These are phyloP conservation scores for Penicillium tannophilum DNA, from an alignment of 495 filamentous ascomycete species.

Conservation along the genomic window DNA sequence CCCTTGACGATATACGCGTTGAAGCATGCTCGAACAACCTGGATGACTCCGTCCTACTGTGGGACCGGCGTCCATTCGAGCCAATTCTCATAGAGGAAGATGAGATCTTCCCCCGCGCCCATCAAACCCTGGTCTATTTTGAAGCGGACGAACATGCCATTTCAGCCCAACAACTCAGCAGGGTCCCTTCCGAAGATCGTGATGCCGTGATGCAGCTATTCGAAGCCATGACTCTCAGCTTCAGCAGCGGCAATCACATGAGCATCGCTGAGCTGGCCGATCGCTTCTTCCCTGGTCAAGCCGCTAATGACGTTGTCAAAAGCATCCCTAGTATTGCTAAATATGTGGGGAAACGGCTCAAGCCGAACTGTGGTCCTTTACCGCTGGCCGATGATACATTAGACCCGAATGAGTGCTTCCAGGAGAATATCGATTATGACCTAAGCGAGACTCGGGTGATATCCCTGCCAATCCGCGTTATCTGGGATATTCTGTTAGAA, in stretches of 20 bases:
- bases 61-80: constrained; percentile 66
- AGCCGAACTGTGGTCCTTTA: constrained; percentile 31
- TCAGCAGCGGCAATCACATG: constrained; percentile 23
- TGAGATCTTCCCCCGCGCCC: constrained; percentile 58
- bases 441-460: constrained; percentile 32
- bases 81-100: constrained; percentile 49
- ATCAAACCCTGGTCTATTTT: constrained; percentile 37
- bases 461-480: constrained; percentile 15
- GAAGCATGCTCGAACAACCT: constrained; percentile 20
- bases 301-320: constrained; percentile 35
- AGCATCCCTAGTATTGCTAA: constrained; percentile 34
- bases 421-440: constrained; percentile 44
- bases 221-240: constrained; percentile 27
- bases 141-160: constrained; percentile 35
- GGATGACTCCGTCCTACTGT: constrained; percentile 53
- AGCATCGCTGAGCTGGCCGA: constrained; percentile 29
- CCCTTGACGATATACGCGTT: constrained; percentile 29
- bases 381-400: constrained; percentile 13
- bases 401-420: constrained; percentile 30
- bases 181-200: constrained; percentile 14
- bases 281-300: constrained; percentile 27
- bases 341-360: constrained; percentile 34
- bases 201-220: constrained; percentile 23
- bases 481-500: constrained; percentile 39
- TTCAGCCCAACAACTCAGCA: constrained; percentile 16